Evolutionary conservation across 2,329 filamentous ascomycete species (phyloP).

Genomic region (Colletotrichum filicis): DNA sequence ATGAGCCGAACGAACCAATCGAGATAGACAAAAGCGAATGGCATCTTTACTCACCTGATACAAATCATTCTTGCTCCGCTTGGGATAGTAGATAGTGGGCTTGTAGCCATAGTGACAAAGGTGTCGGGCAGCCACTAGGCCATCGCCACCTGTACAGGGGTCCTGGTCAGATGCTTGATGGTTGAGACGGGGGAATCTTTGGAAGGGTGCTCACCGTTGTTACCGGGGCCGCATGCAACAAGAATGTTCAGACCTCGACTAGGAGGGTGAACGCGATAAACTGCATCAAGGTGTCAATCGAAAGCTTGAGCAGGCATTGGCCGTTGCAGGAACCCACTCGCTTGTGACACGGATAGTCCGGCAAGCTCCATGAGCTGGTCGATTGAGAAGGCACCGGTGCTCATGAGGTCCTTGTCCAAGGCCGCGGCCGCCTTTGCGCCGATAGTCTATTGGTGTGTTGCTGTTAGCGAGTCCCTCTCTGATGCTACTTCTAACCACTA

Average conservation of each 20-base stretch:
- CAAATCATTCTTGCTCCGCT: conserved; percentile 88
- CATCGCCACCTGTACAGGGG: conserved; percentile 78
- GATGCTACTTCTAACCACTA: conserved; percentile 33
- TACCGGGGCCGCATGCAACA: conserved; percentile 89
- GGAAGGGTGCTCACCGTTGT: conserved; percentile 64
- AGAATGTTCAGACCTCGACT: conserved; percentile 78
- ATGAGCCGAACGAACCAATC: conserved; percentile 5
- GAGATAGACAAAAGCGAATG: conserved; percentile 28
- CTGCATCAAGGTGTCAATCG: conserved; percentile 53
- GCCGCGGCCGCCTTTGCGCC: conserved; percentile 88
- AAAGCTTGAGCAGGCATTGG: not conserved
- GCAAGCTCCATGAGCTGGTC: conserved; percentile 98
- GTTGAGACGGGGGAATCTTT: not conserved
- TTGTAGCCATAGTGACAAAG: conserved; percentile 91
- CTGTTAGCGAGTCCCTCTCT: not conserved
- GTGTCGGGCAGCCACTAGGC: conserved; percentile 92
- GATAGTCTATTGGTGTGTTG: conserved; percentile 75
- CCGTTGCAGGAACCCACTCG: conserved; percentile 62
- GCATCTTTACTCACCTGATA: conserved; percentile 72
- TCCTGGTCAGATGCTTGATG: conserved; percentile 32
- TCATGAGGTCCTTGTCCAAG: conserved; percentile 95
- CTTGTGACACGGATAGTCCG: conserved; percentile 92
- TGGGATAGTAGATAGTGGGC: conserved; percentile 92
- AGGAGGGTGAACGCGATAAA: conserved; percentile 85
- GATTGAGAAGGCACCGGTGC: conserved; percentile 85